Base-by-base conservation (phyloP, 1,284 basidiomycete species). In the Cystobasidium sp. region DNA sequence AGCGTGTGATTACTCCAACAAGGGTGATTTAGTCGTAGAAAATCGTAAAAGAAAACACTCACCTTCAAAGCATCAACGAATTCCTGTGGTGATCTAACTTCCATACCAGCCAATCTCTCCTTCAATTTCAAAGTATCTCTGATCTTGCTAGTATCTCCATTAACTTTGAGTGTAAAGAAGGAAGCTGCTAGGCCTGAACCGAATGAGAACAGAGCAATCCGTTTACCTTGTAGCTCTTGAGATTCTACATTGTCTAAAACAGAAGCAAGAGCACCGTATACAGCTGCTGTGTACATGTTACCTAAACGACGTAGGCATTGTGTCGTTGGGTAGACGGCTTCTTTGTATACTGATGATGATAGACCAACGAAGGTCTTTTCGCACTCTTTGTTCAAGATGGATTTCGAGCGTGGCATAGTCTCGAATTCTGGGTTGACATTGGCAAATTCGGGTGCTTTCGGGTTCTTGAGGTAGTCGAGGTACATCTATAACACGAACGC, bases 201-300 rank as follows among this genome's bases (percentile, higher is more conserved):
- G 83, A 95, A 98, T 61, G 93, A 93, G 86, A 94, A 99, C 86
- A 98, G 86, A 78, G 89, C 90, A 81, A 96, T 86, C 49, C 92
- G 88, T 86, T 94, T 95, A 84, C 88, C 90, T 79, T 86, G 82
- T 74, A 94, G 84, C 76, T 89, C 85, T 18, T 86, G 83, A 8
- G 91, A 88, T 78, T 88, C 87, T 55, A 91, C 87, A 56, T 86
- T 86, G 67, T 91, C 87, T 61, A 97, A 81, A 46, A 96, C 85
- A 16, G 90, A 92, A 46, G 94, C 92, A 75, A 99, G 88, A 78
- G 93, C 94, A 72, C 93, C 94, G 82, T 96, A 98, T 39, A 99
- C 86, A 56, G 93, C 95, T n/a, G 91, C 96, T 24, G 96, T 95
- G 88, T 99, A 98, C 92, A 96, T 97, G 88, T 99, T 98, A 18